Conservation (phyloP, 2,329 filamentous ascomycete genomes). For the Aureobasidium sp. region DNA sequence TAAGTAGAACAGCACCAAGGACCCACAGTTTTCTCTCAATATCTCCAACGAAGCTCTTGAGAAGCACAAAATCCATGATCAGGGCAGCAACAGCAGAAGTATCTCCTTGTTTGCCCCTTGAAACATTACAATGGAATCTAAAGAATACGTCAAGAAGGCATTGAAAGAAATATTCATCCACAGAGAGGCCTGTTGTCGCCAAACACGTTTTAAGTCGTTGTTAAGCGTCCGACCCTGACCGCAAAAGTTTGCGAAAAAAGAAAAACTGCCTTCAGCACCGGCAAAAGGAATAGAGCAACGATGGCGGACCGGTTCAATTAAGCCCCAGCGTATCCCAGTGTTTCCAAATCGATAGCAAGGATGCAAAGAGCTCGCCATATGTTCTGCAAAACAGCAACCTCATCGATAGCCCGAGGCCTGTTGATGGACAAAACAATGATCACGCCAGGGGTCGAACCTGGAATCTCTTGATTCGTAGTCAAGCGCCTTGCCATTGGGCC, state of each 20-base stretch:
- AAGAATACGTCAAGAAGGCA: too few relatives aligned
- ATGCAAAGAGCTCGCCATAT: background rate
- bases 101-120: background rate
- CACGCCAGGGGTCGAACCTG: constrained; percentile 19
- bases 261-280: background rate
- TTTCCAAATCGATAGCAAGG: background rate
- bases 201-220: background rate
- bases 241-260: background rate
- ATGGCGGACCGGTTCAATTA: too few relatives aligned
- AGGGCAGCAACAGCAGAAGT: too few relatives aligned
- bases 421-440: constrained; percentile 8
- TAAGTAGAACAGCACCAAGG: too few relatives aligned
- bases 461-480: constrained; percentile 40
- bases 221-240: background rate
- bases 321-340: too few relatives aligned
- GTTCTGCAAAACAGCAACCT: background rate
- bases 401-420: background rate
- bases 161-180: background rate
- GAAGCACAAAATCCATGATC: too few relatives aligned
- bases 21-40: too few relatives aligned
- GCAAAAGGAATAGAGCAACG: background rate
- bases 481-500: constrained; percentile 54
- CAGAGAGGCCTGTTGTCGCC: too few relatives aligned
- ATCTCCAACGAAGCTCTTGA: too few relatives aligned
- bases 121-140: background rate